Base-by-base conservation (phyloP, 306 rosid genomes). In the Parietaria judaica region DNA sequence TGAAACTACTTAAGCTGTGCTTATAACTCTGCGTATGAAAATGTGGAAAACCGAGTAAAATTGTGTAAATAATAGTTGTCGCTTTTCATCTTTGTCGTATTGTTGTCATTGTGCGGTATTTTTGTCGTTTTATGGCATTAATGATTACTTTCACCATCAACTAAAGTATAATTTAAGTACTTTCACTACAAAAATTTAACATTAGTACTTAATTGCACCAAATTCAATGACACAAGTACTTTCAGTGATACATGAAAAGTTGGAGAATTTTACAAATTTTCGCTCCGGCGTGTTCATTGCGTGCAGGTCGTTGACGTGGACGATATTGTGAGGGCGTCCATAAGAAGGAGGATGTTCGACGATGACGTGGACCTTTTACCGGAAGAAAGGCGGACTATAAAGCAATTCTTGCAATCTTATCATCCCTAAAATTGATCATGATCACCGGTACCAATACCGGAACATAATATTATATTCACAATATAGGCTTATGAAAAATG, bases 321-420 rank as follows among this genome's bases (percentile, higher is more conserved):
- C 36, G 11, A 66, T 50, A 38, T 73, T 59, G 72, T 10, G 39
- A 72, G 78, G 50, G 88, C 84, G 15, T 65, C 74, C 12, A 58
- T 86, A 36, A 50, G 87, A 51, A 66, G 63, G 79, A 86, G 83
- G 73, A 59, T 94, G 74, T 76, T 56, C 0, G 76, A 79, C 9
- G 97, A 84, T 56, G 83, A 92, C 73, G 90, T 88, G 17, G 59
- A 72, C 64, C 91, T 94, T 52, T 80, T 86, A 41, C 43, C 65
- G 39, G 68, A 76, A n/a, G 95, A 94, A 79, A 71, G 83, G 47
- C 65, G 34, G 67, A 86, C 62, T 58, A 86, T 86, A 75, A 79
- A 68, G 65, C 78, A 66, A 71, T 84, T 80, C 68, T 84, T 94
- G 48, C 87, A 88, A 41, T 41, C 45, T 41, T 41, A 41, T 23